Evolutionary conservation across 176 grass and related monocot species (phyloP).

Genomic region (Puccinellia tenuiflora): DNA sequence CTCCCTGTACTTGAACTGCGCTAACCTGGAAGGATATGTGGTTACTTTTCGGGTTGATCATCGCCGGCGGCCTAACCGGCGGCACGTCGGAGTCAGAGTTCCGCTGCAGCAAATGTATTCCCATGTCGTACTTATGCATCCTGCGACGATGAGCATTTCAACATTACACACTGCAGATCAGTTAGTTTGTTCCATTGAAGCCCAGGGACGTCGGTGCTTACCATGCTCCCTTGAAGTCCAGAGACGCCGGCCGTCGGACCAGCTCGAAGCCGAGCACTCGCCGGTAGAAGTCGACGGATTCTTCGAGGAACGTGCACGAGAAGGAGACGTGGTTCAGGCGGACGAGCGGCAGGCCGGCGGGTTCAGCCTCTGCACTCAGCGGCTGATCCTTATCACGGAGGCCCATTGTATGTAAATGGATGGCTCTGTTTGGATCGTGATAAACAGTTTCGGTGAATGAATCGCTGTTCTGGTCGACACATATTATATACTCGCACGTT

Average conservation of each 20-base stretch:
- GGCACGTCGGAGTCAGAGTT: neutral
- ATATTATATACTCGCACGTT: neutral
- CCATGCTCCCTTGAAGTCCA: slow-evolving; percentile 77
- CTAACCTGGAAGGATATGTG: slow-evolving; percentile 83
- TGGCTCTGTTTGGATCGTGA: neutral
- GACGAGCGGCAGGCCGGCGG: slow-evolving; percentile 38
- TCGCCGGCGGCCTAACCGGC: neutral
- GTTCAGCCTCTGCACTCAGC: neutral
- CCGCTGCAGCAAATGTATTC: slow-evolving; percentile 71
- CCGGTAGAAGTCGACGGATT: slow-evolving; percentile 57
- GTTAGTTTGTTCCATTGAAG: slow-evolving; percentile 37
- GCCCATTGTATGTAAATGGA: slow-evolving; percentile 23
- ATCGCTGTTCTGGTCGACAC: neutral
- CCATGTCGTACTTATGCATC: slow-evolving; percentile 55
- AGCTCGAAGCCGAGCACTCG: slow-evolving; percentile 73
- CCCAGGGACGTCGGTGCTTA: slow-evolving; percentile 49
- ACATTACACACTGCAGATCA: neutral
- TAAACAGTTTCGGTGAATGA: neutral
- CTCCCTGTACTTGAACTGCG: neutral
- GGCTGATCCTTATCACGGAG: neutral
- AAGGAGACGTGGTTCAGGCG: slow-evolving; percentile 86
- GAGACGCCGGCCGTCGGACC: slow-evolving; percentile 60
- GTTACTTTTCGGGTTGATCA: slow-evolving; percentile 66
- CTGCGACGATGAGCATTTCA: slow-evolving; percentile 13
- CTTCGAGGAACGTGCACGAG: slow-evolving; percentile 49